Conservation (phyloP, 208 protist species). For the Trypanosoma boissoni region DNA sequence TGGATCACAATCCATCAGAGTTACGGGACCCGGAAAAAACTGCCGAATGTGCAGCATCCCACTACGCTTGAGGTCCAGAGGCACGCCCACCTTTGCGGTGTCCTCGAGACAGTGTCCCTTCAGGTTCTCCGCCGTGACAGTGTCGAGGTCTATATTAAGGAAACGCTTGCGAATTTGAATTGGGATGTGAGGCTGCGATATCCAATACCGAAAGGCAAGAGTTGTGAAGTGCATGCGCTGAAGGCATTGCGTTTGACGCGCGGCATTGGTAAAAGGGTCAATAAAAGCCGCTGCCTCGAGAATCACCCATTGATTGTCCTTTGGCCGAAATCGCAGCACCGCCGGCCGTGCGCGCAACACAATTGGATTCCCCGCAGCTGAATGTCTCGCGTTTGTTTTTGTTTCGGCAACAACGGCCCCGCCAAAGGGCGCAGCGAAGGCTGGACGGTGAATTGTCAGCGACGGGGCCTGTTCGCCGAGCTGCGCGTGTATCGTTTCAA, state of each 20-base stretch:
- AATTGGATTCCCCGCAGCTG: constrained; percentile 9
- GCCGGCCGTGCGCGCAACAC: constrained; percentile 64
- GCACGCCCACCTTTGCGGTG: constrained; percentile 49
- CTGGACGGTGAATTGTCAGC: constrained; percentile 80
- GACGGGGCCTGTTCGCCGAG: constrained; percentile 80
- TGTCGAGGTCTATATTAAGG: constrained; percentile 67
- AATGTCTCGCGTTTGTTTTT: background rate
- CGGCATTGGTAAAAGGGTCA: constrained; percentile 62
- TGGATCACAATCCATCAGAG: constrained; percentile 84
- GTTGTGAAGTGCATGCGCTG: constrained; percentile 81
- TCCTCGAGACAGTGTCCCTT: constrained; percentile 44
- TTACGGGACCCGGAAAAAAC: constrained; percentile 81
- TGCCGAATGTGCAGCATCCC: constrained; percentile 89
- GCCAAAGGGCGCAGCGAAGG: constrained; percentile 62
- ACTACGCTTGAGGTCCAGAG: constrained; percentile 87
- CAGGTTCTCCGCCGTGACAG: constrained; percentile 51
- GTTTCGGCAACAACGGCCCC: background rate
- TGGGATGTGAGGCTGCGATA: constrained; percentile 83
- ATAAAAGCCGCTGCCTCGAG: constrained; percentile 66
- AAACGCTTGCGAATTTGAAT: constrained; percentile 86
- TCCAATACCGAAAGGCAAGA: constrained; percentile 64
- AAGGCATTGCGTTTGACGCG: constrained; percentile 48
- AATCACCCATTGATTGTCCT: constrained; percentile 91
- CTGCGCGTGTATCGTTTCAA: constrained; percentile 63
- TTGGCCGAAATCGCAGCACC: constrained; percentile 77